These are phyloP conservation scores for Penicillium odoratum DNA, from an alignment of 495 filamentous ascomycete species.

Conservation along the genomic window DNA sequence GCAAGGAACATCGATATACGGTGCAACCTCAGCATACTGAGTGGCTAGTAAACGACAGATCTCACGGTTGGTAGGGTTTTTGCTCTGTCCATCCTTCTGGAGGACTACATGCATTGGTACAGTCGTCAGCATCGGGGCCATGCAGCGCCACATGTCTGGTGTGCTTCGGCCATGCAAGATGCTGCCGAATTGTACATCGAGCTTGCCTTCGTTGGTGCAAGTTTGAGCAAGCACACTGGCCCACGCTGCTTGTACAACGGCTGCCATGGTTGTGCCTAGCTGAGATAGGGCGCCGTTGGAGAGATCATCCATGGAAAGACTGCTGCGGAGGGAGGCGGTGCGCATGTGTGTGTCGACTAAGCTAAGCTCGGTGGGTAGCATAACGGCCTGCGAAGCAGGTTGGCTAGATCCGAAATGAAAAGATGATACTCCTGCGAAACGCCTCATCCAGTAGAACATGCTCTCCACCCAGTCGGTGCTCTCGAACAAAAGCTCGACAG, in stretches of 20 bases:
- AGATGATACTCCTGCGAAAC: background rate
- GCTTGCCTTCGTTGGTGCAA: background rate
- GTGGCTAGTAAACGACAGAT: background rate
- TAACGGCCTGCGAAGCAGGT: background rate
- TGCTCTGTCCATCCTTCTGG: background rate
- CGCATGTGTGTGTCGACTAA: background rate
- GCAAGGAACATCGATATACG: background rate
- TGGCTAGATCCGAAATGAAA: background rate
- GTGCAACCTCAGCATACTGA: background rate
- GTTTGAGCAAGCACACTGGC: background rate
- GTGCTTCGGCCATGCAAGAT: background rate
- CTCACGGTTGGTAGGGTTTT: slow-evolving; percentile 1
- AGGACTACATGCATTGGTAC: background rate
- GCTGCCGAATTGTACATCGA: background rate
- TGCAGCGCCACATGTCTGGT: background rate
- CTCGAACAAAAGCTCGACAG: background rate
- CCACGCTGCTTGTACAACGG: slow-evolving; percentile 1
- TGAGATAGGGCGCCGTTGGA: background rate
- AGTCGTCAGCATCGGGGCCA: background rate
- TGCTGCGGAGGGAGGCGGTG: background rate
- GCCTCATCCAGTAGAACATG: slow-evolving; percentile 4
- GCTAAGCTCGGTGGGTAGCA: background rate
- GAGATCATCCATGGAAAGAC: background rate
- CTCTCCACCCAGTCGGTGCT: background rate
- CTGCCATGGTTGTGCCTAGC: background rate